phyloP scores from a whole-genome alignment of 257 asterid species.

The Penstemon davidsonii region DNA sequence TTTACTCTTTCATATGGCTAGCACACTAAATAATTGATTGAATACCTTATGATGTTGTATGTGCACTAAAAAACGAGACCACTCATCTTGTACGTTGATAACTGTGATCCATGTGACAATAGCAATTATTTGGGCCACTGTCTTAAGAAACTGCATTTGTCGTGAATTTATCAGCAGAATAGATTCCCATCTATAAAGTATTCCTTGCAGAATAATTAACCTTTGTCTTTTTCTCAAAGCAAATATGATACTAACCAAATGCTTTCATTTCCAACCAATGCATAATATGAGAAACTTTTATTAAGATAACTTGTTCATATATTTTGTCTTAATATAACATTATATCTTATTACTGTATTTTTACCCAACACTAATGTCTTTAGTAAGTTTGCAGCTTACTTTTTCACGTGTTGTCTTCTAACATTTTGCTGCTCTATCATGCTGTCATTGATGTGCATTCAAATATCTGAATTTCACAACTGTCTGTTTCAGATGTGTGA shows the following conservation, averaged over 20 bases:
- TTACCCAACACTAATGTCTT: constrained; percentile 6
- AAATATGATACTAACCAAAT: constrained; percentile 10
- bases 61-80: background rate
- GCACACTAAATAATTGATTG: background rate
- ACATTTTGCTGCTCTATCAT: constrained; percentile 9
- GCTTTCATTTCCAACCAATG: constrained; percentile 18
- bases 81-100: constrained; percentile 20
- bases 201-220: background rate
- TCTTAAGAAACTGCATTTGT: background rate
- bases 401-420: constrained; percentile 9
- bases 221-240: too few relatives aligned
- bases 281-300: background rate
- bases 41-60: background rate
- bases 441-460: constrained; percentile 14
- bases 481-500: constrained; percentile 80
- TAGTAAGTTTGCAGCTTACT: constrained; percentile 13
- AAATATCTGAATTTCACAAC: constrained; percentile 20
- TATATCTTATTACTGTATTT: background rate
- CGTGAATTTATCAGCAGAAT: background rate
- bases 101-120: background rate
- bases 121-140: constrained; percentile 8
- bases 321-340: background rate
- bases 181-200: background rate
- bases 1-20: background rate
- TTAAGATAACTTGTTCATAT: background rate